A percentile compares a stretch with the other conserved stretches of the same genome.
These are phyloP conservation scores for Ormosia semicastrata DNA, from an alignment of 306 rosid species.

Conservation along the genomic window DNA sequence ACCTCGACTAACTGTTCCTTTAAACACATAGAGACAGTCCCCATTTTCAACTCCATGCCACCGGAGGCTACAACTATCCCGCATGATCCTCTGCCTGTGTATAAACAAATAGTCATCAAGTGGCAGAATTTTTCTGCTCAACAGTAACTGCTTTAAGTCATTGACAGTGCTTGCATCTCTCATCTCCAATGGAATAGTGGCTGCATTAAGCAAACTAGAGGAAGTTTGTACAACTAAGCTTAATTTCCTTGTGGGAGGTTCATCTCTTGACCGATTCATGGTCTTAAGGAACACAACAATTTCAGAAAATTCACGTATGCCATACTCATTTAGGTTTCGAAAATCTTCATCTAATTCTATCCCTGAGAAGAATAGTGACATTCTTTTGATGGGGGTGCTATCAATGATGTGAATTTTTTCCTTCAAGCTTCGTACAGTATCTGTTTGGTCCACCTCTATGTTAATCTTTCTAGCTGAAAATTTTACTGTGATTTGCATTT, in stretches of 20 bases:
- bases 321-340: constrained; percentile 59
- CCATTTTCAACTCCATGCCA: constrained; percentile 95
- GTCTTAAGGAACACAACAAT: constrained; percentile 56
- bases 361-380: constrained; percentile 64
- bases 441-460: constrained; percentile 66
- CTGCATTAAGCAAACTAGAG: constrained; percentile 69
- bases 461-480: constrained; percentile 50
- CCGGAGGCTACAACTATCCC: constrained; percentile 63
- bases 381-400: constrained; percentile 58
- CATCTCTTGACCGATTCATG: constrained; percentile 44
- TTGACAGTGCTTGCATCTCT: constrained; percentile 55
- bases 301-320: constrained; percentile 60
- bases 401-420: constrained; percentile 74
- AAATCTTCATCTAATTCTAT: constrained; percentile 61
- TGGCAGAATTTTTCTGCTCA: constrained; percentile 59
- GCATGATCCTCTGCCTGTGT: constrained; percentile 91
- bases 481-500: constrained; percentile 55
- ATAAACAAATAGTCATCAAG: constrained; percentile 75
- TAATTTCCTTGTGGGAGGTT: constrained; percentile 47
- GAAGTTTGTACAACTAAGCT: constrained; percentile 70
- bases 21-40: constrained; percentile 70
- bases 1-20: constrained; percentile 56
- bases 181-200: constrained; percentile 78
- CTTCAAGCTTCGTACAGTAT: constrained; percentile 71
- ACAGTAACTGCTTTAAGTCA: constrained; percentile 60